These are phyloP conservation scores for Bombardia bombarda DNA, from an alignment of 495 filamentous ascomycete genomes.

Conservation along the genomic window DNA sequence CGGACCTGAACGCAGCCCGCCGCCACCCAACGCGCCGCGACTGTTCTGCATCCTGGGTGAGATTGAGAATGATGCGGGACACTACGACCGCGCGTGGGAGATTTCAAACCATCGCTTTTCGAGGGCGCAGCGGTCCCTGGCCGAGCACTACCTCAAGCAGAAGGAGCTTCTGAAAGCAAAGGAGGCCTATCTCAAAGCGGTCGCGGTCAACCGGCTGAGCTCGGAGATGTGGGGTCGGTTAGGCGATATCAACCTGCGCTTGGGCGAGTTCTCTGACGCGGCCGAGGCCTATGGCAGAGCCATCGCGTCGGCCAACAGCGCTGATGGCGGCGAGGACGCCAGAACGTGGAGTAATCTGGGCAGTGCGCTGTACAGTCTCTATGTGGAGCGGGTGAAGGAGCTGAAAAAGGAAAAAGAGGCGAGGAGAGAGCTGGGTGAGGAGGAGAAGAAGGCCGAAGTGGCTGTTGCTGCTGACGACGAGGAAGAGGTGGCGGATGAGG, in stretches of 20 bases:
- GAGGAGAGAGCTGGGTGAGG: slow-evolving; percentile 21
- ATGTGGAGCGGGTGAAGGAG: slow-evolving; percentile 34
- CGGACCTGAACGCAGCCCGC: slow-evolving; percentile 54
- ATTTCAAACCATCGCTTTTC: slow-evolving; percentile 74
- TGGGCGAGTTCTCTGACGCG: slow-evolving; percentile 69
- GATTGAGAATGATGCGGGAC: slow-evolving; percentile 59
- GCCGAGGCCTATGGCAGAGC: slow-evolving; percentile 75
- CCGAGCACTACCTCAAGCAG: slow-evolving; percentile 60
- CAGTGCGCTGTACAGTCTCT: slow-evolving; percentile 53
- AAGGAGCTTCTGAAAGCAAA: slow-evolving; percentile 62
- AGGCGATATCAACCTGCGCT: slow-evolving; percentile 76
- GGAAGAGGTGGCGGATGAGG: slow-evolving; percentile 2
- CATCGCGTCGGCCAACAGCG: slow-evolving; percentile 43
- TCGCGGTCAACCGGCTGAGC: slow-evolving; percentile 73
- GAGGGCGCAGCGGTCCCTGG: slow-evolving; percentile 79
- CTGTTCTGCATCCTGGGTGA: slow-evolving; percentile 94
- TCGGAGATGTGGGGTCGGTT: slow-evolving; percentile 79
- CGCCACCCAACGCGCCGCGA: slow-evolving; percentile 76
- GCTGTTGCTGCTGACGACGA: slow-evolving; percentile 15
- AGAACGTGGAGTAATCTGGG: slow-evolving; percentile 94
- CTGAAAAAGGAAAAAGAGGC: slow-evolving; percentile 21
- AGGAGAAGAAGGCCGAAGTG: neutral
- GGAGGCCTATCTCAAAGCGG: slow-evolving; percentile 66
- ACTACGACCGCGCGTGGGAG: slow-evolving; percentile 85
- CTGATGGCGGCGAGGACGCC: slow-evolving; percentile 79